Conservation (phyloP, 2,329 filamentous ascomycete species). For the Trichocomaceae sp. region DNA sequence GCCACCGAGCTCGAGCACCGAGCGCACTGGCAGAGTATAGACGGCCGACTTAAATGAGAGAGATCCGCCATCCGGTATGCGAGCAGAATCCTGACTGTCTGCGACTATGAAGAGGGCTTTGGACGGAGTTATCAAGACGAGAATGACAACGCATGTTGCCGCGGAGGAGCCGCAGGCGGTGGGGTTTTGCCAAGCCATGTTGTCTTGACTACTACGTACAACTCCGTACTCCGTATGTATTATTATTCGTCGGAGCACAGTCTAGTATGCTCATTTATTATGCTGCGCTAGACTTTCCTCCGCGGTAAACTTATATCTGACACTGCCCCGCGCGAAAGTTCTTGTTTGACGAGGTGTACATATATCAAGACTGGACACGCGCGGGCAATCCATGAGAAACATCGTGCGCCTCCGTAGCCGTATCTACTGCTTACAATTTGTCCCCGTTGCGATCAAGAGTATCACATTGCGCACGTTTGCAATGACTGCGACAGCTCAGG, state of each 20-base stretch:
- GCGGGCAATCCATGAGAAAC: slow-evolving; percentile 6
- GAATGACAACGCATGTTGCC: background rate
- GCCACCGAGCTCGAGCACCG: slow-evolving; percentile 36
- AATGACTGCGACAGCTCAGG: slow-evolving; percentile 20
- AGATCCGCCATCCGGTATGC: slow-evolving; percentile 20
- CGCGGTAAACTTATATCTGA: background rate
- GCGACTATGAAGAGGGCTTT: background rate
- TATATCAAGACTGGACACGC: background rate
- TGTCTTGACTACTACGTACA: background rate
- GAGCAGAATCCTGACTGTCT: background rate
- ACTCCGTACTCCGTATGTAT: too few species aligned
- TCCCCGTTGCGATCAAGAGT: slow-evolving; percentile 7
- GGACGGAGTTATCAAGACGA: background rate
- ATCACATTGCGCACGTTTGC: slow-evolving; percentile 13
- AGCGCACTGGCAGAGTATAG: slow-evolving; percentile 33
- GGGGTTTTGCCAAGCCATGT: background rate
- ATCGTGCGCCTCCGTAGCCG: slow-evolving; percentile 13
- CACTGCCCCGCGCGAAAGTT: background rate
- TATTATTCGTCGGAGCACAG: too few species aligned
- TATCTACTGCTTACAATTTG: background rate
- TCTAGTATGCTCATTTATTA: too few species aligned
- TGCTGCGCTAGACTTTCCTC: background rate
- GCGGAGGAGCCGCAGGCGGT: background rate
- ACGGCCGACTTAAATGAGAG: slow-evolving; percentile 29
- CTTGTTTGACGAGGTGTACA: background rate